Percentiles rank a stretch among this genome's conserved stretches.
Conservation (phyloP, 129 eudicot species). For the Artemisia annua region DNA sequence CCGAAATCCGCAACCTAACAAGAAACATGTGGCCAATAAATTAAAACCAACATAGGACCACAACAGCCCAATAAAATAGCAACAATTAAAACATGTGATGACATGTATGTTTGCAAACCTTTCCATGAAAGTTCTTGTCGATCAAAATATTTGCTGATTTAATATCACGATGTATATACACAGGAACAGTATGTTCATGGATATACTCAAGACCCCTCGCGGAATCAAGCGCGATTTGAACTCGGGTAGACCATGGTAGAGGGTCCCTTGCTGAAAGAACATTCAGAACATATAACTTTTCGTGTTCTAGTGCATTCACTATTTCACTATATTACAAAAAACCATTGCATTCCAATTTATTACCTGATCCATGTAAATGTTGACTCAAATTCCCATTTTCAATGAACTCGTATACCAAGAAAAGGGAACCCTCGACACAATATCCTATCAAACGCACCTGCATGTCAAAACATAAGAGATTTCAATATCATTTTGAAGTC, state of each 20-base stretch:
- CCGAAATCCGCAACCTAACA: constrained; percentile 97
- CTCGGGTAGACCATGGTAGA: constrained; percentile 80
- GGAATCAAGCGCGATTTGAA: constrained; percentile 95
- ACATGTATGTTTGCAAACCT: constrained; percentile 49
- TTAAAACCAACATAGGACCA: constrained; percentile 15
- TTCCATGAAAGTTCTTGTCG: constrained; percentile 75
- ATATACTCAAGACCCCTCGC: constrained; percentile 97
- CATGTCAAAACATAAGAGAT: constrained; percentile 19
- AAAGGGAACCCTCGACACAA: constrained; percentile 87
- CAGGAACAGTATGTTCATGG: constrained; percentile 91
- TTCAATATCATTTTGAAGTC: too few relatives aligned
- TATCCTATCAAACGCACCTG: constrained; percentile 98
- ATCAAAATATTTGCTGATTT: constrained; percentile 93
- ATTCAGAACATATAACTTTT: neutral
- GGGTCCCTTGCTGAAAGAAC: constrained; percentile 56
- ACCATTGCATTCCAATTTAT: constrained; percentile 13
- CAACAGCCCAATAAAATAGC: neutral
- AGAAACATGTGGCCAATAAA: constrained; percentile 16
- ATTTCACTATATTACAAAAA: neutral
- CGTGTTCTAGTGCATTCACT: constrained; percentile 11
- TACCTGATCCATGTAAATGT: constrained; percentile 87
- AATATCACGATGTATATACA: constrained; percentile 70
- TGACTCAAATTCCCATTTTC: constrained; percentile 95
- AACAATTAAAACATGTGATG: neutral
- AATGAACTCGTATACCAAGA: constrained; percentile 83